phyloP scores from a whole-genome alignment of 176 grass and related monocot genomes.

The Eleusine coracana region DNA sequence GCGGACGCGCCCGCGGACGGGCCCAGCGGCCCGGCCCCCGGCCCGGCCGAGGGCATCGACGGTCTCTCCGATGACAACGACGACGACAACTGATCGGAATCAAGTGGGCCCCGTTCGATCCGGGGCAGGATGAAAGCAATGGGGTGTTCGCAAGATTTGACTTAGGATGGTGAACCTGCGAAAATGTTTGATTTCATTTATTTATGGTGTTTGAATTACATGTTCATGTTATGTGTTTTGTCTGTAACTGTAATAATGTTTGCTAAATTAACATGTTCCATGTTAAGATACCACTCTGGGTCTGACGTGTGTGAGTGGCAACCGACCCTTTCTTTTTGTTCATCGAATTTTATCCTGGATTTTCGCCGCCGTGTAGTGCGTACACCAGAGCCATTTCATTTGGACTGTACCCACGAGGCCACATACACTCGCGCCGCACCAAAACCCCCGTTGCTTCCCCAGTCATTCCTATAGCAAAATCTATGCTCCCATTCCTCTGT shows the following conservation, averaged over 20 bases:
- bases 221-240: background rate
- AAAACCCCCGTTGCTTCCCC: no score
- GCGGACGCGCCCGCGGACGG: background rate
- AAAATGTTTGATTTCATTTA: background rate
- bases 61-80: conserved; percentile 42
- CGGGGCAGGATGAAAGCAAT: background rate
- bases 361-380: no score
- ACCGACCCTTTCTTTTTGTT: no score
- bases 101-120: background rate
- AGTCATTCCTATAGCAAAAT: no score
- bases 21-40: conserved; percentile 37
- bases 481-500: no score
- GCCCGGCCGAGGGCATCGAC: conserved; percentile 49
- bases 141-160: background rate
- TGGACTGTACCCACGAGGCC: no score
- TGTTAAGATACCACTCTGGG: background rate
- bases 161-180: background rate
- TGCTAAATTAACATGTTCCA: background rate
- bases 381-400: no score
- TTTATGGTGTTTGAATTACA: background rate
- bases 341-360: no score
- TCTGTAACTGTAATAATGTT: background rate
- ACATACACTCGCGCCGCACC: no score
- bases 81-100: background rate
- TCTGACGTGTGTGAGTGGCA: no score